Evolutionary conservation across 1,284 basidiomycete genomes (phyloP).

Genomic region (Marasmius tenuissimus): DNA sequence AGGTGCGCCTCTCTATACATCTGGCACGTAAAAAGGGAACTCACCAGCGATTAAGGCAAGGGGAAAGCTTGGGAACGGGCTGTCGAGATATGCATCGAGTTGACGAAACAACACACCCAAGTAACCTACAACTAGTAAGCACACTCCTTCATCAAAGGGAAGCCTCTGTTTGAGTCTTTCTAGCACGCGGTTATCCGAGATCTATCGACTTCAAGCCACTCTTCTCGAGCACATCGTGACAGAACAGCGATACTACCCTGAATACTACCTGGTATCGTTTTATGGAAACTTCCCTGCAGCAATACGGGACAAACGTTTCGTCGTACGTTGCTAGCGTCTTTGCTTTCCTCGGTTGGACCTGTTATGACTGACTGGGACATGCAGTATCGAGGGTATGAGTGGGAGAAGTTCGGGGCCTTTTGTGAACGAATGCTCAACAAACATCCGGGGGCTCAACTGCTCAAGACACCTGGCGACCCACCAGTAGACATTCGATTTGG

Average conservation of each 20-base stretch:
- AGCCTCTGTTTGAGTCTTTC: slow-evolving; percentile 6
- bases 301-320: slow-evolving; percentile 84
- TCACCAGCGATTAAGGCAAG: slow-evolving; percentile 57
- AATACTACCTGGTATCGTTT: slow-evolving; percentile 93
- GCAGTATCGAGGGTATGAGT: slow-evolving; percentile 88
- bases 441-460: slow-evolving; percentile 83
- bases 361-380: slow-evolving; percentile 6
- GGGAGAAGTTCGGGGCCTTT: slow-evolving; percentile 87
- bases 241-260: slow-evolving; percentile 82
- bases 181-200: slow-evolving; percentile 80
- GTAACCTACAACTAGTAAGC: slow-evolving; percentile 87
- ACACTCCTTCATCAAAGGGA: slow-evolving; percentile 24
- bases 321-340: slow-evolving; percentile 48
- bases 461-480: slow-evolving; percentile 77
- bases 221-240: slow-evolving; percentile 83
- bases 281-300: slow-evolving; percentile 88
- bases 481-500: slow-evolving; percentile 80
- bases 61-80: slow-evolving; percentile 97
- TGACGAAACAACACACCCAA: slow-evolving; percentile 81
- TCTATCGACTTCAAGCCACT: slow-evolving; percentile 81
- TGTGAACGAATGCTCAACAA: slow-evolving; percentile 93
- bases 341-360: slow-evolving; percentile 5
- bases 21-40: not conserved
- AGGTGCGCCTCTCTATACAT: slow-evolving; percentile 43
- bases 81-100: slow-evolving; percentile 89